Percentiles rank a stretch among this genome's conserved stretches.
Conservation (phyloP, 2,329 filamentous ascomycete genomes). For the Chaetomium globosum region DNA sequence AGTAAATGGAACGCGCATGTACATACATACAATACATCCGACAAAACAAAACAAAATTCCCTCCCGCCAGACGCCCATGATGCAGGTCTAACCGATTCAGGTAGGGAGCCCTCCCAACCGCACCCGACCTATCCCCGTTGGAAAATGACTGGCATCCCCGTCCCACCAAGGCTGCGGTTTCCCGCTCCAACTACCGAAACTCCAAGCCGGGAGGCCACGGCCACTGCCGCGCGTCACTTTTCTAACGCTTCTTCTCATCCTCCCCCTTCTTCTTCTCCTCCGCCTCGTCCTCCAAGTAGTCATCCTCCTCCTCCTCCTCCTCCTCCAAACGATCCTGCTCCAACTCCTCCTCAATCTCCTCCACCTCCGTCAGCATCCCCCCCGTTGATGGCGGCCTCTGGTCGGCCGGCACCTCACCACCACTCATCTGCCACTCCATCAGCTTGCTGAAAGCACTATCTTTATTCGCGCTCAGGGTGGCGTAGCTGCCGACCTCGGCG, state of each 20-base stretch:
- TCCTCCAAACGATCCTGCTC: constrained; percentile 42
- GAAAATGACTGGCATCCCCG: neutral
- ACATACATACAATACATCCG: constrained; percentile 14
- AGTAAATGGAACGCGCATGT: neutral
- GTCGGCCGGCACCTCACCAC: constrained; percentile 64
- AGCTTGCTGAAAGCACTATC: constrained; percentile 88
- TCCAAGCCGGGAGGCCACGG: neutral
- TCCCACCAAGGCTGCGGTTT: neutral
- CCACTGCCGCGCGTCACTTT: neutral
- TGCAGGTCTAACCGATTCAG: constrained; percentile 3
- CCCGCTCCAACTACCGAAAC: neutral
- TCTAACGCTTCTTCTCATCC: neutral
- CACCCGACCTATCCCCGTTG: neutral
- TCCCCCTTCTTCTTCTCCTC: neutral
- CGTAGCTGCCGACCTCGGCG: constrained; percentile 86
- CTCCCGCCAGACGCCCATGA: constrained; percentile 13
- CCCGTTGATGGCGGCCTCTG: constrained; percentile 39
- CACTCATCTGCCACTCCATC: constrained; percentile 99
- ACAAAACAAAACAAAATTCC: constrained; percentile 2
- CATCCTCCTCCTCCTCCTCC: constrained; percentile 24
- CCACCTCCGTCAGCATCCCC: constrained; percentile 53
- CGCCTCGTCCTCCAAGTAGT: neutral
- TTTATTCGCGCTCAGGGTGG: constrained; percentile 69
- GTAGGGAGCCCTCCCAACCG: neutral
- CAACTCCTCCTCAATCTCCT: constrained; percentile 56